These are phyloP conservation scores for Trypanosoma grayi DNA, from an alignment of 208 protist species.

Conservation along the genomic window DNA sequence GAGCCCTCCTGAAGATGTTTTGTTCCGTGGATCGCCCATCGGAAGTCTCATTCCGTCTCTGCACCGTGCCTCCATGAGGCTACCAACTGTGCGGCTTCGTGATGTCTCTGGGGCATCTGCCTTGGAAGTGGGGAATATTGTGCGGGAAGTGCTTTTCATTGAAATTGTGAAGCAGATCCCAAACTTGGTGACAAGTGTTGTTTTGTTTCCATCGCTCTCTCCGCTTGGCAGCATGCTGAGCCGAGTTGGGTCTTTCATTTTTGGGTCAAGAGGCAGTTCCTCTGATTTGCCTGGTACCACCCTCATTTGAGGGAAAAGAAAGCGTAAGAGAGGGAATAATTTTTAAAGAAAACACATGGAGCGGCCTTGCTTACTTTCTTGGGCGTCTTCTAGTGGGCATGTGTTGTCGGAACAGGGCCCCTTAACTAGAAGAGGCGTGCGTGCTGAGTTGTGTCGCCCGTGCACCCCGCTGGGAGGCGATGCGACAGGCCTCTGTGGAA, in stretches of 20 bases:
- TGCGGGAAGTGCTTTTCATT: slow-evolving; percentile 39
- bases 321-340: not conserved
- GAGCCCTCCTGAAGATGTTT: slow-evolving; percentile 41
- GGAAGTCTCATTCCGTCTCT: slow-evolving; percentile 53
- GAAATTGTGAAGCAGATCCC: slow-evolving; percentile 52
- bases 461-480: no score
- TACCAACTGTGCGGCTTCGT: slow-evolving; percentile 40
- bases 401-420: no score
- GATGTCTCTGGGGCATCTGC: slow-evolving; percentile 36
- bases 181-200: slow-evolving; percentile 44
- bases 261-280: slow-evolving; percentile 2
- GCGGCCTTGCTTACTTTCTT: no score
- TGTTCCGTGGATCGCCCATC: slow-evolving; percentile 44
- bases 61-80: slow-evolving; percentile 39
- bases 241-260: slow-evolving; percentile 24
- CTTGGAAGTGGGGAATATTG: slow-evolving; percentile 23
- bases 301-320: slow-evolving; percentile 12
- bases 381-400: no score
- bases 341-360: no score
- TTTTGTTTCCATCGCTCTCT: slow-evolving; percentile 32
- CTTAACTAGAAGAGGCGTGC: no score
- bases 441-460: no score
- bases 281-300: slow-evolving; percentile 16
- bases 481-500: no score
- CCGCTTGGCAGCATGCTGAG: slow-evolving; percentile 13